These are phyloP conservation scores for Podospora pseudopauciseta DNA, from an alignment of 495 filamentous ascomycete genomes.

Conservation along the genomic window DNA sequence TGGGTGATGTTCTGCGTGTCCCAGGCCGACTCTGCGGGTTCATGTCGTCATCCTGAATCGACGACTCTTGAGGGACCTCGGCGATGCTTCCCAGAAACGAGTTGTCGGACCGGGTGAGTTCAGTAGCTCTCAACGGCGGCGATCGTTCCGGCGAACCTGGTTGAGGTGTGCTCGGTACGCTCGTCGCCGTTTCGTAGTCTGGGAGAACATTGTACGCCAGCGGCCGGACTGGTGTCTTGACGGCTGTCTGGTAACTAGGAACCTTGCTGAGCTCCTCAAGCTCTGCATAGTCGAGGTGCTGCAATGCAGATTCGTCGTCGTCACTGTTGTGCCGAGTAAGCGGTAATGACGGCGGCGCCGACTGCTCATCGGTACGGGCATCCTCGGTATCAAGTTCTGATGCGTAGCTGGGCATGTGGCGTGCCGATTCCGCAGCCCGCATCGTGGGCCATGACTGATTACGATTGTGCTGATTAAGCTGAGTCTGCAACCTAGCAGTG, in stretches of 20 bases:
- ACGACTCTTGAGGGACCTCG: constrained; percentile 23
- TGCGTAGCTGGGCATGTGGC: constrained; percentile 27
- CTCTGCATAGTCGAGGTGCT: constrained; percentile 59
- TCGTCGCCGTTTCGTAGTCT: not conserved
- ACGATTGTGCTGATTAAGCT: constrained; percentile 40
- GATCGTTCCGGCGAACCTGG: not conserved
- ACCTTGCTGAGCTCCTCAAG: constrained; percentile 66
- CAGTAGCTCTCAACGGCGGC: not conserved
- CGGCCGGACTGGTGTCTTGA: constrained; percentile 53
- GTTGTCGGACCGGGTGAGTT: constrained; percentile 12
- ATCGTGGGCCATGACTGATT: constrained; percentile 36
- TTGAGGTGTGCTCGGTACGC: not conserved
- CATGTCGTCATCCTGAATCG: not conserved
- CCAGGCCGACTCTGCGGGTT: constrained; percentile 8
- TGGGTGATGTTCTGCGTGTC: constrained; percentile 8
- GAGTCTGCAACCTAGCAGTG: constrained; percentile 58
- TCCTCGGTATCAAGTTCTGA: constrained; percentile 2
- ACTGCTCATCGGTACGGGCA: constrained; percentile 17
- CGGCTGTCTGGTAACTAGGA: constrained; percentile 76
- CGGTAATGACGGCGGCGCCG: constrained; percentile 34
- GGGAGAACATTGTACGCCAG: not conserved
- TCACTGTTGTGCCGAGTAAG: constrained; percentile 60
- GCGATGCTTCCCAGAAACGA: constrained; percentile 31
- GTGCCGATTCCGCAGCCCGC: constrained; percentile 28
- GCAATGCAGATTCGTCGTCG: constrained; percentile 42